Percentiles rank a stretch among this genome's conserved stretches.
These are phyloP conservation scores for Aspergillus viridinutans DNA, from an alignment of 2,329 filamentous ascomycete species.

Conservation along the genomic window DNA sequence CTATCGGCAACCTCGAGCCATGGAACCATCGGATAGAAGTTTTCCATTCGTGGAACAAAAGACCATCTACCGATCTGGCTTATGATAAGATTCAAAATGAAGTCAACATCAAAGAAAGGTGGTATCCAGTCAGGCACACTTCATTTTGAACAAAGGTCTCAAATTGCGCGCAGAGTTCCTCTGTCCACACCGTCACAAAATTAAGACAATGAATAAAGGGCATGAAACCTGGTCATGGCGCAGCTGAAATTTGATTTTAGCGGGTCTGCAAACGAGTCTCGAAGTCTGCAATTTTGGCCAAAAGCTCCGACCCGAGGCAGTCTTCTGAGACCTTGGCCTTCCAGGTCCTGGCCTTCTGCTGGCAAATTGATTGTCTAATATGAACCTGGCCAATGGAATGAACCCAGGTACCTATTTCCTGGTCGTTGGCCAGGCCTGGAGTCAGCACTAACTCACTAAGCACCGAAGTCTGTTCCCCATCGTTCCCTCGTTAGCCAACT, in stretches of 20 bases:
- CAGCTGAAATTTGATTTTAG: background rate
- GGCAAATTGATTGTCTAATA: background rate
- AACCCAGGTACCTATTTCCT: background rate
- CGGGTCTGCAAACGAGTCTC: background rate
- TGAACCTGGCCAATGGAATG: background rate
- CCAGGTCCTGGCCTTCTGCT: background rate
- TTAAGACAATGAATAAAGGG: background rate
- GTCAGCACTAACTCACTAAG: background rate
- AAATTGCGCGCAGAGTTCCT: background rate
- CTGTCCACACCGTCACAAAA: background rate
- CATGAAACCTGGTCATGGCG: background rate
- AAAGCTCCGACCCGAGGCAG: background rate
- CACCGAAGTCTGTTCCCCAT: conserved; percentile 1
- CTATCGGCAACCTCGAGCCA: too few relatives aligned
- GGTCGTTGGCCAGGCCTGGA: background rate
- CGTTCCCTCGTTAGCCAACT: conserved; percentile 8
- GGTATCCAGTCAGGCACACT: too few relatives aligned
- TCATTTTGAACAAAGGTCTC: too few relatives aligned
- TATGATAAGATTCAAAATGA: too few relatives aligned
- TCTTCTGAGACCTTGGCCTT: too few relatives aligned
- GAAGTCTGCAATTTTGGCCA: background rate
- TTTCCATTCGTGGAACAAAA: too few relatives aligned
- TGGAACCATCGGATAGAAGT: too few relatives aligned
- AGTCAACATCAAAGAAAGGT: too few relatives aligned
- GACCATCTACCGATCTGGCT: too few relatives aligned